Conservation (phyloP, 352 stramenopile species). For the Phytopythium ostracodes region DNA sequence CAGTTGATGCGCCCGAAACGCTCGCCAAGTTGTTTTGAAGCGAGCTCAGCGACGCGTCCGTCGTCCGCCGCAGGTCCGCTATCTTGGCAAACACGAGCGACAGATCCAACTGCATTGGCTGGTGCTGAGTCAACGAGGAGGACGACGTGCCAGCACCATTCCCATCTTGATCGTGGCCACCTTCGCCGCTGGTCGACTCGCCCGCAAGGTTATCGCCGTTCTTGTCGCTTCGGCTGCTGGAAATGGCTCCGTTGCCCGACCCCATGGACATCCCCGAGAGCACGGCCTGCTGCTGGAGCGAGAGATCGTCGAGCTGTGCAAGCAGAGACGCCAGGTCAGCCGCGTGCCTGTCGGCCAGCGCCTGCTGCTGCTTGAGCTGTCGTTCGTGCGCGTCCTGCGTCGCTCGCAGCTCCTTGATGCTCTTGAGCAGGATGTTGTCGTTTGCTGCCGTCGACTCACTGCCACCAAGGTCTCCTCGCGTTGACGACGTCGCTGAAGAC, state of each 20-base stretch:
- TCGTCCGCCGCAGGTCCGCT: conserved; percentile 55
- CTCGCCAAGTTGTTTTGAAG: conserved; percentile 49
- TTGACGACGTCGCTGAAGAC: not conserved
- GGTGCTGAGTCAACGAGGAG: conserved; percentile 13
- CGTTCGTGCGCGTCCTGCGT: conserved; percentile 35
- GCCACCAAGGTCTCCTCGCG: not conserved
- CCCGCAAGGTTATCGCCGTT: not conserved
- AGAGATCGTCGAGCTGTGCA: conserved; percentile 49
- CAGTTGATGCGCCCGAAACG: conserved; percentile 28
- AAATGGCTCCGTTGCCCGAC: not conserved
- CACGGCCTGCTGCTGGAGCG: conserved; percentile 43
- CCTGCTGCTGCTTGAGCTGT: conserved; percentile 40
- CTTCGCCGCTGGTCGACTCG: conserved; percentile 5
- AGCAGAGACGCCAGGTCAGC: conserved; percentile 42
- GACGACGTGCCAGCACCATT: not conserved
- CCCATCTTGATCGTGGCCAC: conserved; percentile 7
- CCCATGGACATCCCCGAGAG: conserved; percentile 7
- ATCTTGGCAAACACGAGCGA: conserved; percentile 83
- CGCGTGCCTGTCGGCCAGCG: conserved; percentile 37
- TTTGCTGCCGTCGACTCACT: not conserved
- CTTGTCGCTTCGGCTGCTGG: not conserved
- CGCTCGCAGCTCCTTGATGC: conserved; percentile 41
- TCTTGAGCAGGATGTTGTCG: conserved; percentile 30
- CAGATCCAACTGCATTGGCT: conserved; percentile 42
- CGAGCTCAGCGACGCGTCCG: conserved; percentile 50